Evolutionary conservation across 108 stramenopile genomes (phyloP).

Genomic region (Chaetoceros tenuissimus): DNA sequence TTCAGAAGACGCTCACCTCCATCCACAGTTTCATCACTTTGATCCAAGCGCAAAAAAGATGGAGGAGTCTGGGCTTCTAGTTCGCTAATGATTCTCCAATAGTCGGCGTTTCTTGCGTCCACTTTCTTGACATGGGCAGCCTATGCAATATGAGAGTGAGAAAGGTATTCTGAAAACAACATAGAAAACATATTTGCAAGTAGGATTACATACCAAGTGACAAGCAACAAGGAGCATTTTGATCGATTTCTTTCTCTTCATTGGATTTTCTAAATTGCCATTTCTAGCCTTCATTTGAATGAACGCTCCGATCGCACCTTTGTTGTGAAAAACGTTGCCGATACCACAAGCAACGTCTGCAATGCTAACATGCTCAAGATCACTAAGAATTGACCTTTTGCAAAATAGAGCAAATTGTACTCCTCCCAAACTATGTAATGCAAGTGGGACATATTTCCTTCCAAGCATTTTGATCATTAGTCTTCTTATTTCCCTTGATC

Average conservation of each 20-base stretch:
- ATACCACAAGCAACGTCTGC: slow-evolving; percentile 86
- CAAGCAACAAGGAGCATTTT: slow-evolving; percentile 70
- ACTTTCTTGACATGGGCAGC: slow-evolving; percentile 85
- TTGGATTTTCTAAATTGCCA: neutral
- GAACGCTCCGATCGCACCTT: slow-evolving; percentile 83
- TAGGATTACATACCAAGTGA: slow-evolving; percentile 30
- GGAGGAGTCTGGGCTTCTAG: slow-evolving; percentile 76
- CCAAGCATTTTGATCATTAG: slow-evolving; percentile 75
- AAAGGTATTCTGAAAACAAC: no score
- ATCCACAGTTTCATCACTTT: neutral
- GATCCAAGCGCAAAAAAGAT: slow-evolving; percentile 31
- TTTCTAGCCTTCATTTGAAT: slow-evolving; percentile 44
- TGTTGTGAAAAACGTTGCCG: slow-evolving; percentile 87
- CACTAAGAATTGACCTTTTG: slow-evolving; percentile 51
- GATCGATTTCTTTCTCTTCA: slow-evolving; percentile 30
- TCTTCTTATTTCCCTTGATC: slow-evolving; percentile 70
- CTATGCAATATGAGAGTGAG: neutral
- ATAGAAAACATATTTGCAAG: neutral
- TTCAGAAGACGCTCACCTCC: slow-evolving; percentile 40
- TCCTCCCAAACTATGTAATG: slow-evolving; percentile 80
- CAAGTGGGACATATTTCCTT: slow-evolving; percentile 66
- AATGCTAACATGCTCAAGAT: slow-evolving; percentile 60
- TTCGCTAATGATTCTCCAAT: slow-evolving; percentile 72
- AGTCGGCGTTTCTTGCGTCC: slow-evolving; percentile 75
- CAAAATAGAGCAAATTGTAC: slow-evolving; percentile 80